phyloP scores from a whole-genome alignment of 805 yeast genomes.

The Sugiyamaella smithiae region DNA sequence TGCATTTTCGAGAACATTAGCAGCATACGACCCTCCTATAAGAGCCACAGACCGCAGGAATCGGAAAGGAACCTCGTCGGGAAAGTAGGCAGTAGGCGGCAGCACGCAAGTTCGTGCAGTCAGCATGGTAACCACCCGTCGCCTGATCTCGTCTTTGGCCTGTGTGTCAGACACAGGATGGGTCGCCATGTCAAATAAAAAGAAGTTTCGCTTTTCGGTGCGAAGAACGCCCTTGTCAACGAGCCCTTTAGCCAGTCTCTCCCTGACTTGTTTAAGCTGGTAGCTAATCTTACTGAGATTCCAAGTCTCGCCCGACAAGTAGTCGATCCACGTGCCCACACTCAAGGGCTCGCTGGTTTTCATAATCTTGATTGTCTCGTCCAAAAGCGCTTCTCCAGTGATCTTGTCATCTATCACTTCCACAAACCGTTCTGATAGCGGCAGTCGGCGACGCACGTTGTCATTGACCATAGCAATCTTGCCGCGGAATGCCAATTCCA shows the following conservation, averaged over 20 bases:
- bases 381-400: conserved; percentile 93
- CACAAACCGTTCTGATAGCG: conserved; percentile 79
- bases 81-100: conserved; percentile 59
- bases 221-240: conserved; percentile 96
- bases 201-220: conserved; percentile 92
- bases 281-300: conserved; percentile 89
- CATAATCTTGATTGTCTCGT: conserved; percentile 90
- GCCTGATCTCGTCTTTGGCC: conserved; percentile 76
- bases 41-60: conserved; percentile 75
- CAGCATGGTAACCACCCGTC: conserved; percentile 66
- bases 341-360: conserved; percentile 77
- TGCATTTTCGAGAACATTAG: conserved; percentile 92
- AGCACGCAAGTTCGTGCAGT: conserved; percentile 67
- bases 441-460: conserved; percentile 85
- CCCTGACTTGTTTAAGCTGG: conserved; percentile 96
- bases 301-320: conserved; percentile 94
- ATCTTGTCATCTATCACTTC: conserved; percentile 82
- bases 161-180: conserved; percentile 89
- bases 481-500: conserved; percentile 89
- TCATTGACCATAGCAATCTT: conserved; percentile 87
- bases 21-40: conserved; percentile 89
- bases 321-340: conserved; percentile 89
- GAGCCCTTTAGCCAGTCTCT: conserved; percentile 90
- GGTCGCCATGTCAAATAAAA: conserved; percentile 96
- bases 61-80: conserved; percentile 63